phyloP scores from a whole-genome alignment of 768 basidiomycete genomes.

The Russula emetica region DNA sequence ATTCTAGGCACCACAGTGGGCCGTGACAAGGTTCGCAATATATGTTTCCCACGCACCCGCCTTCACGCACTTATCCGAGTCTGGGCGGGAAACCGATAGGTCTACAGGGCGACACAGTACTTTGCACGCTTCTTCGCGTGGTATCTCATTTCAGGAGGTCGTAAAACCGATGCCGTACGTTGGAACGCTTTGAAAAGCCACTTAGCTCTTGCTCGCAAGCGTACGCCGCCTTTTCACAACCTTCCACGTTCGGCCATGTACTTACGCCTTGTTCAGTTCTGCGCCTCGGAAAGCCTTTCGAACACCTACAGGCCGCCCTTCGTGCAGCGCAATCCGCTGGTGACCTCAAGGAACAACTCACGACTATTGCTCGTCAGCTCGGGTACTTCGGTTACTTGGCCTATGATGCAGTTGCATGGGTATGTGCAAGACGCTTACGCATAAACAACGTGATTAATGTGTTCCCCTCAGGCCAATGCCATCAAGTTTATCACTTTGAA shows the following conservation, averaged over 20 bases:
- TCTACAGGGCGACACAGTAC: conserved; percentile 89
- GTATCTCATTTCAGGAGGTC: conserved; percentile 65
- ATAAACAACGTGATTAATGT: neutral
- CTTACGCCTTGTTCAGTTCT: conserved; percentile 53
- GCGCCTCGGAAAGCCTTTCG: conserved; percentile 89
- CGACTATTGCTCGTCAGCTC: conserved; percentile 77
- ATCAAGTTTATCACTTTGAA: conserved; percentile 60
- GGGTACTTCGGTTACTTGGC: conserved; percentile 84
- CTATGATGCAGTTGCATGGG: conserved; percentile 84
- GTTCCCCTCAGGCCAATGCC: conserved; percentile 49
- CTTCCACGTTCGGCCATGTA: neutral
- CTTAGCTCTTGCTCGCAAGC: conserved; percentile 79
- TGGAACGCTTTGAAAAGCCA: conserved; percentile 85
- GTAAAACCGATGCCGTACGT: conserved; percentile 64
- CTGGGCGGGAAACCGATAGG: conserved; percentile 41
- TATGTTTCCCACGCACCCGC: neutral
- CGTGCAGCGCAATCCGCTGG: conserved; percentile 56
- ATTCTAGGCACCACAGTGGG: conserved; percentile 78
- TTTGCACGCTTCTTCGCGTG: conserved; percentile 85
- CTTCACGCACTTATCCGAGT: neutral
- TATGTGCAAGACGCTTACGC: conserved; percentile 36
- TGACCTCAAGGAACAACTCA: conserved; percentile 64
- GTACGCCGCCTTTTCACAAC: conserved; percentile 40
- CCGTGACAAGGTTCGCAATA: conserved; percentile 72
- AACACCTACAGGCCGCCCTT: conserved; percentile 88